Evolutionary conservation across 2,329 filamentous ascomycete species (phyloP), one percentile per base, ranked within the genome.

Genomic region (Cadophora malorum): DNA sequence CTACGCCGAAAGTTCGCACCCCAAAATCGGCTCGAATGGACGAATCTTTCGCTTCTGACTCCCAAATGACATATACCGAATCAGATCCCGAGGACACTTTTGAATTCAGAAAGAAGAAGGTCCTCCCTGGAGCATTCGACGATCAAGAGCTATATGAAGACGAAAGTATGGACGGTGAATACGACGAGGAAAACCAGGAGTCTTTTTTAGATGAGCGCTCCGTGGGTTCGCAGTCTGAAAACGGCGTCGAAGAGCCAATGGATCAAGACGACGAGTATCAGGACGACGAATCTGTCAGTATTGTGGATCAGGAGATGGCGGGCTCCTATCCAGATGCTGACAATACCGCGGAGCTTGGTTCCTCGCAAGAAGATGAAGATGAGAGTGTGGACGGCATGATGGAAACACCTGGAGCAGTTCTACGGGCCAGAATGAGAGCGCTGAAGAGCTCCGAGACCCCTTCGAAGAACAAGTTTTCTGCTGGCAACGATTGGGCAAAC

Each of bases 131-230:
- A 60, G 89, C 93, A 0, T 98, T 97, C 79, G 90, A 92, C 45
- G 84, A 88, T 61, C 82, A 83, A 35, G 83, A 83, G 45, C 75
- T 83, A 55, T 84, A 85, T 71, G 84, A 86, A 66, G 86, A 89
- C 65, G 86, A 88, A 25, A 80, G 80, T 66, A 81, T 83, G 75
- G 80, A 81, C 66, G 83, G 85, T 69, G 77, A 71, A 47, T 65
- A 71, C 66, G 67, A 70, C 78, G 68, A 80, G 79, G 70, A 80
- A 76, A 78, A 81, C 63, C 79, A 80, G 74, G 84, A 88, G 87
- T 92, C 92, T 94, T 95, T 96, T 95, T 94, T 94, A 92, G 92
- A 90, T 88, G 86, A 90, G 84, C 90, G 91, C 90, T 94, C 91
- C 89, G 91, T 90, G 89, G 91, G 90, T 91, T 91, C 90, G 81